Percentiles rank a stretch among this genome's conserved stretches.
Conservation (phyloP, 2,329 filamentous ascomycete genomes). For the Phaeophleospora eucalypticola region DNA sequence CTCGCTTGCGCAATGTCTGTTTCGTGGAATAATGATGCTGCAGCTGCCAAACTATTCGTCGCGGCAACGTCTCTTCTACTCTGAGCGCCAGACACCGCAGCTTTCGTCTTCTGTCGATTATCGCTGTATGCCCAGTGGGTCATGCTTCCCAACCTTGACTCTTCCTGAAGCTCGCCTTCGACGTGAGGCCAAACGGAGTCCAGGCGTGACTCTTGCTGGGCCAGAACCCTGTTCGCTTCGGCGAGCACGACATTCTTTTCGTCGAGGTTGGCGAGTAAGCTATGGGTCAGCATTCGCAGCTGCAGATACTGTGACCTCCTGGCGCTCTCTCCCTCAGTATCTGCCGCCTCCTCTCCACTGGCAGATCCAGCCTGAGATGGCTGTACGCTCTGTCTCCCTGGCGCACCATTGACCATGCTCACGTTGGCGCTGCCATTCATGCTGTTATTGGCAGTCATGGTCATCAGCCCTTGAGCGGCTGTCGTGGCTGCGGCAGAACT, state of each 20-base stretch:
- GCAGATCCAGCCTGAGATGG: slow-evolving; percentile 24
- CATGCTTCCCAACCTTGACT: slow-evolving; percentile 85
- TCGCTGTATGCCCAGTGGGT: slow-evolving; percentile 95
- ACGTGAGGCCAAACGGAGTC: slow-evolving; percentile 84
- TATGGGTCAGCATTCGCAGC: slow-evolving; percentile 71
- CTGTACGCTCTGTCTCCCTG: slow-evolving; percentile 22
- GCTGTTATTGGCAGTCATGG: slow-evolving; percentile 39
- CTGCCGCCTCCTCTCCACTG: slow-evolving; percentile 23
- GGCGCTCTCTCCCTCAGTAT: slow-evolving; percentile 48
- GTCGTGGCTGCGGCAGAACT: slow-evolving; percentile 7
- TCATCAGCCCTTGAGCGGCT: slow-evolving; percentile 28
- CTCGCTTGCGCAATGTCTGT: slow-evolving; percentile 76
- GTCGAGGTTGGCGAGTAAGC: slow-evolving; percentile 85
- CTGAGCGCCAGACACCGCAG: slow-evolving; percentile 60
- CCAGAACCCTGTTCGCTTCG: slow-evolving; percentile 83
- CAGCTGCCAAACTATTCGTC: slow-evolving; percentile 63
- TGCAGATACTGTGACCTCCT: slow-evolving; percentile 57
- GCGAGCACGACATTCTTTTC: slow-evolving; percentile 97
- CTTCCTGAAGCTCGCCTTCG: slow-evolving; percentile 85
- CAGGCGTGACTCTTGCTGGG: slow-evolving; percentile 77
- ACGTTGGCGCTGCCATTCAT: slow-evolving; percentile 35
- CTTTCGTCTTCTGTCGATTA: slow-evolving; percentile 57
- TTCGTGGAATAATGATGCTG: slow-evolving; percentile 71
- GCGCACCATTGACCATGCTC: slow-evolving; percentile 36
- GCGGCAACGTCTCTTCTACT: slow-evolving; percentile 74